phyloP scores from a whole-genome alignment of 1,284 basidiomycete genomes.

The Leccinum pachyderme region DNA sequence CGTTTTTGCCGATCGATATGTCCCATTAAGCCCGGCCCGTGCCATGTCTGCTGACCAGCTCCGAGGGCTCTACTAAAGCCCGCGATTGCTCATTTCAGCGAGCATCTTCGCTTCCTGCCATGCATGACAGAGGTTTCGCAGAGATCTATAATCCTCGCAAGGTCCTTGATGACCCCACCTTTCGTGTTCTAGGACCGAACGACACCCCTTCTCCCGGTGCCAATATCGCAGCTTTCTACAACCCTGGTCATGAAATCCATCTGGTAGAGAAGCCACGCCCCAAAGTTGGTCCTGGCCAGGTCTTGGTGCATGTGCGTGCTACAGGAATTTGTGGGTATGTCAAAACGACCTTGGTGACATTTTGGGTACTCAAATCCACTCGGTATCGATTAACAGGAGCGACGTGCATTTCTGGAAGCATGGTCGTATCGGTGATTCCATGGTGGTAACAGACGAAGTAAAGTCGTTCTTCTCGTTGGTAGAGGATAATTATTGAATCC shows the following conservation, averaged over 20 bases:
- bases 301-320: conserved; percentile 58
- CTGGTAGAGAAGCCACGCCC: conserved; percentile 58
- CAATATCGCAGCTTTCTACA: conserved; percentile 62
- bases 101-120: conserved; percentile 2
- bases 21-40: background rate
- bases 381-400: conserved; percentile 36
- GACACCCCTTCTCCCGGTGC: conserved; percentile 45
- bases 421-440: conserved; percentile 60
- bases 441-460: conserved; percentile 64
- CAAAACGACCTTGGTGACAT: background rate
- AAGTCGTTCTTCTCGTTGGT: background rate
- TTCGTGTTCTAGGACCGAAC: conserved; percentile 45
- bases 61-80: background rate
- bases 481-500: background rate
- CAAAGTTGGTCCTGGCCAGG: conserved; percentile 58
- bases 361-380: background rate
- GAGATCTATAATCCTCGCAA: conserved; percentile 52
- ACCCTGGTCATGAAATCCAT: conserved; percentile 56
- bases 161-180: conserved; percentile 50
- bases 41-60: conserved; percentile 13
- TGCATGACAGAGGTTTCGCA: conserved; percentile 31
- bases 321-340: conserved; percentile 63
- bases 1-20: background rate
- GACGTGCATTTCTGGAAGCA: conserved; percentile 70
- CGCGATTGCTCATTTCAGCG: background rate